A percentile compares a stretch with the other conserved stretches of the same genome.
phyloP scores from a whole-genome alignment of 2,329 filamentous ascomycete species.

The Dichotomopilus funicola region DNA sequence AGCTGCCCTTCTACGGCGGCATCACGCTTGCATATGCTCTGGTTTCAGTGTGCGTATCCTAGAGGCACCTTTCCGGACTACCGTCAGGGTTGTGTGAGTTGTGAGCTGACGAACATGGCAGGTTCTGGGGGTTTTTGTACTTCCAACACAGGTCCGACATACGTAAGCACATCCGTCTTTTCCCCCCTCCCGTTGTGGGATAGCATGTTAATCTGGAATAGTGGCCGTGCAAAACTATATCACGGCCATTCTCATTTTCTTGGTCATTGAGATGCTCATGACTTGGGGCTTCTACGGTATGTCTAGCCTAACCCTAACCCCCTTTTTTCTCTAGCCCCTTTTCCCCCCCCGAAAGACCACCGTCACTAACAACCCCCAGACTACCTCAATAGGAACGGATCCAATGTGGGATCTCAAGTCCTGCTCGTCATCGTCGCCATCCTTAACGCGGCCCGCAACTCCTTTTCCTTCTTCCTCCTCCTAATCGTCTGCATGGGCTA shows the following conservation, averaged over 20 bases:
- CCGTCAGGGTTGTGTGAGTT: conserved; percentile 10
- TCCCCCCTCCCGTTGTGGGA: background rate
- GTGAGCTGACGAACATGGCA: conserved; percentile 27
- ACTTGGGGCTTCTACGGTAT: conserved; percentile 95
- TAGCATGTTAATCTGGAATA: conserved; percentile 34
- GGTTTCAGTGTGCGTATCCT: conserved; percentile 55
- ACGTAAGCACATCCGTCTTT: conserved; percentile 40
- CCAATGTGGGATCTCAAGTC: conserved; percentile 74
- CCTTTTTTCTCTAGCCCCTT: background rate
- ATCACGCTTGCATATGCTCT: conserved; percentile 91
- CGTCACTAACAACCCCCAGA: conserved; percentile 44
- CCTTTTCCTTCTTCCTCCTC: conserved; percentile 95
- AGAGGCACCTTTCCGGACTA: background rate
- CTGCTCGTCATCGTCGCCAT: conserved; percentile 88
- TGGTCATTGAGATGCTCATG: conserved; percentile 94
- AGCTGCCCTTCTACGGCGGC: conserved; percentile 93
- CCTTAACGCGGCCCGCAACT: conserved; percentile 88
- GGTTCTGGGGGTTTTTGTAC: conserved; percentile 92
- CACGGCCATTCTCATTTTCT: conserved; percentile 88
- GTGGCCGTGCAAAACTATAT: conserved; percentile 98
- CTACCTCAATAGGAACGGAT: conserved; percentile 84
- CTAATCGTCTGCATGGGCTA: conserved; percentile 99
- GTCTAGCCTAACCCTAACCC: conserved; percentile 16
- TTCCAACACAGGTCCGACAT: conserved; percentile 93
- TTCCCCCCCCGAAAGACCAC: background rate